Base-by-base conservation (phyloP, 768 basidiomycete genomes). In the Mycena latifolia region DNA sequence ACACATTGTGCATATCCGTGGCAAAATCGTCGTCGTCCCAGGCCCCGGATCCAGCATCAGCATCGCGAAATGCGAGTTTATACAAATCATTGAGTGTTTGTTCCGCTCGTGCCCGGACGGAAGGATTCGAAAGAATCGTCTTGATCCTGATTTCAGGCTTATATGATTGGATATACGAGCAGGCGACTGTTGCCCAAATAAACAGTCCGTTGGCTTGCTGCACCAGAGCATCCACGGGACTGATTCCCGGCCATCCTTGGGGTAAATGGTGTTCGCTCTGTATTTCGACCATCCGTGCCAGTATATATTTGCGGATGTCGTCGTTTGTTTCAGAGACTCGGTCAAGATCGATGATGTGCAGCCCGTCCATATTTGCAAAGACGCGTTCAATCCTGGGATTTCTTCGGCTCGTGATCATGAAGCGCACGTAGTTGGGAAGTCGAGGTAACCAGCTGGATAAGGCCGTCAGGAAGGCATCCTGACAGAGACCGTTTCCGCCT, bases 351-450 rank as follows among this genome's bases (percentile, higher is more conserved):
- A 52, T 3, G 7, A 48, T 17, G 5, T 27, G 61, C 14, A 63
- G 45, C 24, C 20, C 10, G 3, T 20, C 2, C 6, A 63, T 28
- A 14, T 28, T 48, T 14, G 7, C 5, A 37, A 63, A 43, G 14
- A 41, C n/a, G 12, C 25, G 33, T 39, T 55, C 29, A 27, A 63
- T 63, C 2, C 18, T 39, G 9, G 53, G 53, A 31, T 55, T 29
- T 39, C 33, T 47, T 18, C 61, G 61, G 31, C 61, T 63, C 5
- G 61, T 63, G n/a, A 63, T 55, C 46, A 63, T 55, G 53, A 63
- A 18, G 5, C 54, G 61, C 8, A 63, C 54, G n/a, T 27, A 55
- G 22, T 55, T 22, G 15, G 61, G 61, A 33, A 63, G 51, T 25
- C 24, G 48, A 11, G 29, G 2, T 10, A 63, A 31, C 3, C 54